phyloP scores from a whole-genome alignment of 441 rosid genomes.

The Theobroma grandiflorum region DNA sequence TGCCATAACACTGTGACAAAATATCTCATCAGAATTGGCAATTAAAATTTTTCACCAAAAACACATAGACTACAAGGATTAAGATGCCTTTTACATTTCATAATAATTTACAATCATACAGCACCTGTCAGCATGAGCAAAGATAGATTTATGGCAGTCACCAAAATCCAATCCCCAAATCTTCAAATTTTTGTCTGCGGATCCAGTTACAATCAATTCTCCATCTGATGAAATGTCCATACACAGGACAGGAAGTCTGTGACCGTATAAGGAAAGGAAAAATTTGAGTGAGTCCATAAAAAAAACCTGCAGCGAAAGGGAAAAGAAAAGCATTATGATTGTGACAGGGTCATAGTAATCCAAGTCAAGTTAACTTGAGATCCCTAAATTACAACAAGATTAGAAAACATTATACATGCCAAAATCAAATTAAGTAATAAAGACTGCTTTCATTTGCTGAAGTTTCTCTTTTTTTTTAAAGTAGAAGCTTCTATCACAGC shows the following conservation, averaged over 20 bases:
- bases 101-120: constrained; percentile 23
- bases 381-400: background rate
- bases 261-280: constrained; percentile 87
- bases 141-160: constrained; percentile 94
- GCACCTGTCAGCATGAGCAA: constrained; percentile 95
- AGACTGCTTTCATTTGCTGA: background rate
- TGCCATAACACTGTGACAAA: constrained; percentile 81
- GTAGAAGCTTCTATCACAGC: background rate
- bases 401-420: background rate
- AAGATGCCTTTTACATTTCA: constrained; percentile 8
- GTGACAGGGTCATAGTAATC: constrained; percentile 4
- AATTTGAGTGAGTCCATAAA: constrained; percentile 91
- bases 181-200: constrained; percentile 93
- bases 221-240: constrained; percentile 99
- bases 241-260: constrained; percentile 90
- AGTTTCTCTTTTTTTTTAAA: background rate
- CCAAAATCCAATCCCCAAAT: constrained; percentile 99
- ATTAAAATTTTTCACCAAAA: constrained; percentile 12
- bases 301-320: constrained; percentile 66
- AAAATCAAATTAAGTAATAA: background rate
- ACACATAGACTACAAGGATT: background rate
- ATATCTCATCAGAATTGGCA: constrained; percentile 38
- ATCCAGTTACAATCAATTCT: constrained; percentile 91
- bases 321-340: background rate
- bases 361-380: constrained; percentile 16